phyloP scores from a whole-genome alignment of 2,329 filamentous ascomycete genomes.

The Trichophyton rubrum region DNA sequence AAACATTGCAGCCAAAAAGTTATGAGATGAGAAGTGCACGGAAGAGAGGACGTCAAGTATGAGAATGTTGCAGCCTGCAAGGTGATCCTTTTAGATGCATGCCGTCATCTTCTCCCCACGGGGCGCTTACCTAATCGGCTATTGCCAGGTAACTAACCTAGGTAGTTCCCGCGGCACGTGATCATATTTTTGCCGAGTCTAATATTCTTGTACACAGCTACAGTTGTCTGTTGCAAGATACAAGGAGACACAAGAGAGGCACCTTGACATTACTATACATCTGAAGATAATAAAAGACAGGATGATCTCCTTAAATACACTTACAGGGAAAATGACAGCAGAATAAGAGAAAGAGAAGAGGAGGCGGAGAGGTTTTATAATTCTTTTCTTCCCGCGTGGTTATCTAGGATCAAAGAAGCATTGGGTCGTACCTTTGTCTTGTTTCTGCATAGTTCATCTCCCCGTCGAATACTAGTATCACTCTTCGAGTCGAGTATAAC shows the following conservation, averaged over 20 bases:
- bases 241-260: neutral
- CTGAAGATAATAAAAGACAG: neutral
- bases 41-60: neutral
- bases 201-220: no score
- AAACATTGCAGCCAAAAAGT: neutral
- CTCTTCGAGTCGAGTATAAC: neutral
- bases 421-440: conserved; percentile 6
- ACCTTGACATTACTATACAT: neutral
- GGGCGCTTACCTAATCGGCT: neutral
- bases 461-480: neutral
- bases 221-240: no score
- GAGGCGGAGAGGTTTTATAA: neutral
- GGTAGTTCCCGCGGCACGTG: neutral
- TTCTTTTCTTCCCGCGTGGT: neutral
- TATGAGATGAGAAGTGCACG: neutral
- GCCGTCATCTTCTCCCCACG: neutral
- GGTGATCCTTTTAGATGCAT: neutral
- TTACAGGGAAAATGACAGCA: neutral
- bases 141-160: neutral
- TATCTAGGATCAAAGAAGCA: neutral
- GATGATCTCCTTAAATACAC: neutral
- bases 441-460: neutral
- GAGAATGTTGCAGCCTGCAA: neutral
- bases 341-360: neutral
- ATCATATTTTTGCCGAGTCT: neutral